Evolutionary conservation across 768 basidiomycete species (phyloP), one percentile per base, ranked within the genome.

Genomic region (Clitopilus passeckerianus): DNA sequence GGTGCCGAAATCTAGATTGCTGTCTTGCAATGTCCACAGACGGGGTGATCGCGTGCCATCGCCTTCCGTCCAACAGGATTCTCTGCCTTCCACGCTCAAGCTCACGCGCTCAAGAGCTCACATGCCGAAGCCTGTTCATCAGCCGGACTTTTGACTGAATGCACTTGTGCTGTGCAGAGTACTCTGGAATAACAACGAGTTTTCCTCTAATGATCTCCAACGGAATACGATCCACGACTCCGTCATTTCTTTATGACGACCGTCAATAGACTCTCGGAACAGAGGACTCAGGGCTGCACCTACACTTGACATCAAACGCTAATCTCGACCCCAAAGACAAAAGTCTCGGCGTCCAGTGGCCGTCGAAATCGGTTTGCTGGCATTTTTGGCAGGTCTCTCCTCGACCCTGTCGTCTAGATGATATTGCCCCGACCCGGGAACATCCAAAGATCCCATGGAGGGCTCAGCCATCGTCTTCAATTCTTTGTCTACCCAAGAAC

Each of bases 1-100:
- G 35, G 56, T 63, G 64, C 62, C 64, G 62, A 57, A 60, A 64
- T 62, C 61, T 23, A 63, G 59, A 63, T 62, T 60, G 18, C 16
- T 23, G 22, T 12, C 46, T 18, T 20, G 46, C 46, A 50, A 50
- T 50, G 46, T 57, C 56, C 20, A 41, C 23, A 37, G 15, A 57
- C 18, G 56, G 23, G 22, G 34, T 33, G 12, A 58, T 46, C 41
- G 35, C 34, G 24, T 57, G 23, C 16, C 41, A 44, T 20, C 30
- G 23, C 27, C 46, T 15, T 57, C 27, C 20, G 34, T n/a, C 18
- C 46, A 50, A 12, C 22, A 16, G 46, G 9, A 22, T 23, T 50
- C 46, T 50, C 18, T 50, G 46, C 18, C 46, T 50, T n/a, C 46
- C 46, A 50, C 46, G 46, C 9, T 50, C 22, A 9, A 50, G 46